Percentiles rank a stretch among this genome's conserved stretches.
phyloP scores from a whole-genome alignment of 139 green algal genomes.

The Chlamydomonas incerta region DNA sequence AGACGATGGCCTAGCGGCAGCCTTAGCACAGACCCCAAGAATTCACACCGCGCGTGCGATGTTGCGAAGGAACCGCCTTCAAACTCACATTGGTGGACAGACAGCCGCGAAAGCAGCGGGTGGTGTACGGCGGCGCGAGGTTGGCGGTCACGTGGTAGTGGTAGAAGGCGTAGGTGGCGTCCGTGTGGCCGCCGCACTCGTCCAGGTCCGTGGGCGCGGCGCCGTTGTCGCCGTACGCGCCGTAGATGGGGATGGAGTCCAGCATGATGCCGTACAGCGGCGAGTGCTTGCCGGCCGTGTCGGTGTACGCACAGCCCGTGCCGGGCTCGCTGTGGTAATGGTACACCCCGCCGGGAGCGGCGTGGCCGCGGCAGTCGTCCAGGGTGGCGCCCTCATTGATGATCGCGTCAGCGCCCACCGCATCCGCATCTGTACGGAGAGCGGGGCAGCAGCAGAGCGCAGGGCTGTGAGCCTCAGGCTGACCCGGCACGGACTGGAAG shows the following conservation, averaged over 20 bases:
- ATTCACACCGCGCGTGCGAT: no score
- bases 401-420: neutral
- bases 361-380: constrained; percentile 11
- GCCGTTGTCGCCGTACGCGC: constrained; percentile 6
- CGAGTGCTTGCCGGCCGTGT: constrained; percentile 4
- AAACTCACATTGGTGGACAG: neutral
- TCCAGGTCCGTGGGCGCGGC: constrained; percentile 12
- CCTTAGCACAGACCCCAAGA: no score
- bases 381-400: constrained; percentile 5
- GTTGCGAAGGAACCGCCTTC: no score
- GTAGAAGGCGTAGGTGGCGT: constrained; percentile 10
- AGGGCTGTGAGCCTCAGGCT: neutral
- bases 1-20: no score
- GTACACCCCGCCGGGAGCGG: neutral
- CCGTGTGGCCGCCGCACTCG: constrained; percentile 27
- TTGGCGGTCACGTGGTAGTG: constrained; percentile 11
- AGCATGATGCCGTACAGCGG: constrained; percentile 27
- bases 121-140: neutral
- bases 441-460: neutral
- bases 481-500: no score
- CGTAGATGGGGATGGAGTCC: constrained; percentile 15
- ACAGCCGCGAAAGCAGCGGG: neutral
- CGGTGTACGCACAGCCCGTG: constrained; percentile 11
- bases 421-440: neutral
- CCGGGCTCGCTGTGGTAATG: constrained; percentile 27